Evolutionary conservation across 2,329 filamentous ascomycete species (phyloP).

Genomic region (Diatrype stigma): DNA sequence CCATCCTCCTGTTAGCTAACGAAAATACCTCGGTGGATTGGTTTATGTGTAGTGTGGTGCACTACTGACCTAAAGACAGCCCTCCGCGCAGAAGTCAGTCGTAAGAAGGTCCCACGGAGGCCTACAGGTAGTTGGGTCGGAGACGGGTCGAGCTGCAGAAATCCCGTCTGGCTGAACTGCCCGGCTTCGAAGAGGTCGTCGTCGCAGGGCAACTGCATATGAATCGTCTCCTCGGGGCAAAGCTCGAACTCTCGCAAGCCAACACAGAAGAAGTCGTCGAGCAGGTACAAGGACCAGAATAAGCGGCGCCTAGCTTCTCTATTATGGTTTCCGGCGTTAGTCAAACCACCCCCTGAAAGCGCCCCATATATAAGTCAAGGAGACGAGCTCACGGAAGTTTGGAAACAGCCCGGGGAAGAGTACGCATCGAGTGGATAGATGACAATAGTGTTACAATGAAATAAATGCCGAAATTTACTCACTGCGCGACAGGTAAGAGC

Average conservation of each 20-base stretch:
- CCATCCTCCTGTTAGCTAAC: conserved; percentile 6
- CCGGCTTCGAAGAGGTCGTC: conserved; percentile 30
- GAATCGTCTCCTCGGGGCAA: conserved; percentile 34
- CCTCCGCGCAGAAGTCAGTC: conserved; percentile 22
- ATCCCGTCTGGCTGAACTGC: conserved; percentile 16
- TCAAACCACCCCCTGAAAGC: neutral
- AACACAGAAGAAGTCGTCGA: conserved; percentile 37
- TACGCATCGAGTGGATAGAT: neutral
- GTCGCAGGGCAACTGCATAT: conserved; percentile 32
- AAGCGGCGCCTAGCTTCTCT: conserved; percentile 33
- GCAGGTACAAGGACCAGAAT: conserved; percentile 37
- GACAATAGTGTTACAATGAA: neutral
- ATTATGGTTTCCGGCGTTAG: neutral
- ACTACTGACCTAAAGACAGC: conserved; percentile 24
- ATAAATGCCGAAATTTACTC: too few species aligned
- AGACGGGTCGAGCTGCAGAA: conserved; percentile 14
- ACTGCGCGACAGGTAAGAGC: conserved; percentile 27
- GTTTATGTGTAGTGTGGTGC: neutral
- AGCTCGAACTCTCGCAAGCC: conserved; percentile 38
- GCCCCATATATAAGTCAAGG: too few species aligned
- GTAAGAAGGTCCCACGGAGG: conserved; percentile 20
- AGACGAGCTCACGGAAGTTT: too few species aligned
- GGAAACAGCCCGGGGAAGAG: too few species aligned
- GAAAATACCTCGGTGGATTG: neutral
- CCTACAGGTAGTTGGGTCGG: conserved; percentile 12